Percentiles rank a stretch among this genome's conserved stretches.
Evolutionary conservation across 192 early-diverging fungal species (phyloP).

Genomic region (Rhizoclosmatium sp.): DNA sequence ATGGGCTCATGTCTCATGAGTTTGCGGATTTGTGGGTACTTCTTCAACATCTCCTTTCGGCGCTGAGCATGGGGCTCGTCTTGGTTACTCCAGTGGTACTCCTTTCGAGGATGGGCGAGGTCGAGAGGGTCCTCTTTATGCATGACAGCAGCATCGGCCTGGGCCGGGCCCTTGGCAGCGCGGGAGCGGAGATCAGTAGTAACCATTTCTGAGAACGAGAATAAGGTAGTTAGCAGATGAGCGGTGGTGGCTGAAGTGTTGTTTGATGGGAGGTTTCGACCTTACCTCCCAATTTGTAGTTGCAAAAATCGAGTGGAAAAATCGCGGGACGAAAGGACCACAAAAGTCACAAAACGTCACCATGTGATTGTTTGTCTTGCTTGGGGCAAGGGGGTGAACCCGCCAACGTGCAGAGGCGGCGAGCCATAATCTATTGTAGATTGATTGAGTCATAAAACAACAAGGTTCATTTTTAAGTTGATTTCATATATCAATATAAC

Average conservation of each 20-base stretch:
- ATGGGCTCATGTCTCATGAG: slow-evolving; percentile 84
- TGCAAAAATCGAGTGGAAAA: no score
- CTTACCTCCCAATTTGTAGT: no score
- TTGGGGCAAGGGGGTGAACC: no score
- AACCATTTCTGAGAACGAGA: not conserved
- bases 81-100: slow-evolving; percentile 44
- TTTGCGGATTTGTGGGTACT: slow-evolving; percentile 87
- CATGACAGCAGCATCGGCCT: not conserved
- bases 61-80: slow-evolving; percentile 96
- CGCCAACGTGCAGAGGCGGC: not conserved
- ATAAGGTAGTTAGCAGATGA: no score
- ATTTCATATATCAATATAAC: no score
- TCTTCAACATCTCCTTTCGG: slow-evolving; percentile 83
- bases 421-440: not conserved
- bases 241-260: no score
- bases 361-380: no score
- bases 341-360: no score
- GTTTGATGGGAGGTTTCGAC: no score
- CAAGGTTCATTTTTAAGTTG: no score
- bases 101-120: slow-evolving; percentile 18
- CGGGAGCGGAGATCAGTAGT: not conserved
- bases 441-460: no score
- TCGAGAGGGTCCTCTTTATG: slow-evolving; percentile 4
- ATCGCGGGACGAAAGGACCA: no score
- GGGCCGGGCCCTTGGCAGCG: not conserved